A percentile compares a stretch with the other conserved stretches of the same genome.
phyloP scores from a whole-genome alignment of 1,284 basidiomycete species.

The Rhodotorula sp. region DNA sequence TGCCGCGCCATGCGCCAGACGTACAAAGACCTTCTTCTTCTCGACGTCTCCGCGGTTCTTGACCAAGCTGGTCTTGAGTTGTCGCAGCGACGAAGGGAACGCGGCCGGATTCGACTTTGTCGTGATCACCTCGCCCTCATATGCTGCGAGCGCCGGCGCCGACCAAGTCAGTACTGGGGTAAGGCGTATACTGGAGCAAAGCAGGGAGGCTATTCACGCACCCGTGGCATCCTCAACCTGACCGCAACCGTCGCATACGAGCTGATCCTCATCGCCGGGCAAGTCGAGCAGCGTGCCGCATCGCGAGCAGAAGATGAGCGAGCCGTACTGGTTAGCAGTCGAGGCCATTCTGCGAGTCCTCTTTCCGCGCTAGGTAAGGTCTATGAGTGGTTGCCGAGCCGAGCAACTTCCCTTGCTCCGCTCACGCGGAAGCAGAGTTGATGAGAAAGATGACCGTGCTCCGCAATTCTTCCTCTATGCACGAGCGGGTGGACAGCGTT shows the following conservation, averaged over 20 bases:
- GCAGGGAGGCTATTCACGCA: constrained; percentile 48
- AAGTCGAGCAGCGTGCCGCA: constrained; percentile 87
- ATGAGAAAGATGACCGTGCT: too few relatives aligned
- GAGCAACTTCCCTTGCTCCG: too few relatives aligned
- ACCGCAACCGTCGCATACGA: constrained; percentile 84
- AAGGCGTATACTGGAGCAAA: too few relatives aligned
- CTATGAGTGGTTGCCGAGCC: too few relatives aligned
- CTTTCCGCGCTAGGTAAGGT: background rate
- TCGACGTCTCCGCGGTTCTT: constrained; percentile 72
- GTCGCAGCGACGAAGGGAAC: constrained; percentile 83
- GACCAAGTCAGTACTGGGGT: too few relatives aligned
- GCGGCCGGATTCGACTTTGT: constrained; percentile 90
- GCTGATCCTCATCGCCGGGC: constrained; percentile 73
- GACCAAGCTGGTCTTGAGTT: constrained; percentile 81
- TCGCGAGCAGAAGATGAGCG: constrained; percentile 86
- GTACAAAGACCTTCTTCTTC: constrained; percentile 61
- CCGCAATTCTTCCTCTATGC: too few relatives aligned
- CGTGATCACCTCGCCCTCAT: constrained; percentile 85
- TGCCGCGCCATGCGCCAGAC: constrained; percentile 30
- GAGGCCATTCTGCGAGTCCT: background rate
- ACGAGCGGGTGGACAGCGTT: too few relatives aligned
- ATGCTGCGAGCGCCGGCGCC: constrained; percentile 59
- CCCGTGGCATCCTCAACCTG: constrained; percentile 81
- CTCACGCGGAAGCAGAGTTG: too few relatives aligned
- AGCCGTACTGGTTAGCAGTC: constrained; percentile 58